Base-by-base conservation (phyloP, 768 basidiomycete species). In the Coprinellus aureogranulatus region DNA sequence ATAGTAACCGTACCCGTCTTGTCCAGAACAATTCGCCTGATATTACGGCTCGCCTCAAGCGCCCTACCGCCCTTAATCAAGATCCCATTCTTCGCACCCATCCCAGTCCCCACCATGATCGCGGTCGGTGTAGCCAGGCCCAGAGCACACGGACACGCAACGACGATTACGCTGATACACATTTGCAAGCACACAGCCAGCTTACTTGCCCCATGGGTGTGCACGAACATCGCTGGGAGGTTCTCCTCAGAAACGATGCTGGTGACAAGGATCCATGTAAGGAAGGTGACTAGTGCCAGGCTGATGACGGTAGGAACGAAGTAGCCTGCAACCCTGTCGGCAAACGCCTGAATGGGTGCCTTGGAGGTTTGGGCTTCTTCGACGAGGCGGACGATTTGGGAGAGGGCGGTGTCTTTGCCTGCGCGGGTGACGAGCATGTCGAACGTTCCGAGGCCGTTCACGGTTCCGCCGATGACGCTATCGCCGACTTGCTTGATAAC, bases 341-440 rank as follows among this genome's bases (percentile, higher is more conserved):
- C 94, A 71, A 98, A 97, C 3, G 90, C 92, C 68, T 99, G 97
- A 61, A 99, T 98, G 10, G 97, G 97, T 2, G 97, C 96, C 70
- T 98, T 98, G 57, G 88, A 90, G 2, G 95, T 98, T 73, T 98
- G 97, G 1, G 97, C 97, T 41, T 98, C 94, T 68, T 98, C 95
- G 61, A 99, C 97, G 54, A 98, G 87, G 64, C 87, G 87, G 59
- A 98, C 96, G 61, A 99, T 98, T 74, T 98, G 97, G 3, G 94
- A 84, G 10, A 99, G 81, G 0, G 97, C 94, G 0, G 97, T 98
- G 68, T 99, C 94, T 65, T 93, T 90, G 39, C 97, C 97, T 3
- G 97, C 94, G 12, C 94, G 89, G 1, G 91, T 94, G 65, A 99
- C 94, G 30, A 88, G 72, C 89, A 99, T 94, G 69, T 98, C 93